Base-by-base conservation (phyloP, 2,329 filamentous ascomycete genomes). In the Lecanicillium sp. region DNA sequence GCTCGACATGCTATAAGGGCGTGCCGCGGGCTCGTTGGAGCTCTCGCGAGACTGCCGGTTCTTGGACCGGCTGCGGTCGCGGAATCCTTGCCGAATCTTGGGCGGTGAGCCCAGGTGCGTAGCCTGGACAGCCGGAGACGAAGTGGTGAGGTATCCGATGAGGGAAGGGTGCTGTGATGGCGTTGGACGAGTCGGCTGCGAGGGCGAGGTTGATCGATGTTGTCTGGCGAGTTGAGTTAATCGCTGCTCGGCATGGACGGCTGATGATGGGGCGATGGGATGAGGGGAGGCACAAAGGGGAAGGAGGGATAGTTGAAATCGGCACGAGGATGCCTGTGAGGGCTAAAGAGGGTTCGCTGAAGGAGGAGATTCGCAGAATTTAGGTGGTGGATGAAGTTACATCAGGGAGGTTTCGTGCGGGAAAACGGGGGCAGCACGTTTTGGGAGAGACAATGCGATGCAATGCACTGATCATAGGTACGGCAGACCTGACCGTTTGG, bases 131-230 rank as follows among this genome's bases (percentile, higher is more conserved):
- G 82, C 60, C 22, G 82, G 77, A 16, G 81, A 84, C 20, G 80
- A 83, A 25, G 78, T 76, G 35, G 81, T 84, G 43, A 83, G 65
- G 56, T 83, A 78, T 45, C 77, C 78, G 51, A 75, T 70, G 50
- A 83, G 79, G 25, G 82, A 82, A 38, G 78, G 73, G 56, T 78
- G 75, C 19, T 72, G 65, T 31, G 73, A 74, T 38, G 73, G 59
- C 38, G 68, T 65, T 44, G 73, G 73, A 47, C 62, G 61, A 39
- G 42, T 40, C 13, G 38, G 42, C 33, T 32, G 45, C 22, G 33
- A 38, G 25, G 19, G 15, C 33, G 40, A 40, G 22, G 22, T 11
- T 25, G 22, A 32, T 29, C 39, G 36, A 41, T 18, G 39, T 16
- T 34, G 40, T 16, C 36, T 39, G 43, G 33, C 22, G 30, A 33